These are phyloP conservation scores for Lactarius hengduanensis DNA, from an alignment of 768 basidiomycete species.

Conservation along the genomic window DNA sequence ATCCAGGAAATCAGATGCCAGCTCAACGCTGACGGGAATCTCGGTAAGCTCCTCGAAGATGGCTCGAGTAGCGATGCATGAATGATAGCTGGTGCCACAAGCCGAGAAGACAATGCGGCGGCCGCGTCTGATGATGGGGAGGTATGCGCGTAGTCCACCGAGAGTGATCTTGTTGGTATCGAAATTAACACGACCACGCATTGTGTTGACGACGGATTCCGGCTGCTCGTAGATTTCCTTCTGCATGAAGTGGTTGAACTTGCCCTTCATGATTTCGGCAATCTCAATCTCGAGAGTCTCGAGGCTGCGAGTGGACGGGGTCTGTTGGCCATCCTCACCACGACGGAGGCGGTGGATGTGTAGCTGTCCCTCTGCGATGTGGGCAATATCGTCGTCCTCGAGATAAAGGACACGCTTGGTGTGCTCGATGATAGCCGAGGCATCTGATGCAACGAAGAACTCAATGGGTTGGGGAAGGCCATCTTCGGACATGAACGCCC, in stretches of 20 bases:
- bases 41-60: slow-evolving; percentile 99
- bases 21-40: slow-evolving; percentile 95
- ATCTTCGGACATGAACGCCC: slow-evolving; percentile 98
- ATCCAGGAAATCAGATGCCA: slow-evolving; percentile 98
- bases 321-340: slow-evolving; percentile 67
- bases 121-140: slow-evolving; percentile 93
- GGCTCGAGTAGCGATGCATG: slow-evolving; percentile 91
- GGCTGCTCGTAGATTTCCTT: slow-evolving; percentile 99
- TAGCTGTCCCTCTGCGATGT: slow-evolving; percentile 94
- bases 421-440: slow-evolving; percentile 94
- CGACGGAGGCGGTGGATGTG: slow-evolving; percentile 98
- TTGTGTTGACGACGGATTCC: slow-evolving; percentile 99
- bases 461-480: slow-evolving; percentile 98
- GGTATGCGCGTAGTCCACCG: slow-evolving; percentile 92
- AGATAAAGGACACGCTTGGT: slow-evolving; percentile 98
- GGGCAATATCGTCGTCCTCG: slow-evolving; percentile 98
- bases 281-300: slow-evolving; percentile 98
- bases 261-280: slow-evolving; percentile 99
- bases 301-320: slow-evolving; percentile 82
- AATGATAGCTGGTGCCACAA: slow-evolving; percentile 99
- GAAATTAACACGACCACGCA: slow-evolving; percentile 99
- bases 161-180: slow-evolving; percentile 89
- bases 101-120: slow-evolving; percentile 95
- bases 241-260: slow-evolving; percentile 99
- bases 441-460: slow-evolving; percentile 98